Conservation (phyloP, 139 green algal species). For the Pleodorina starrii region DNA sequence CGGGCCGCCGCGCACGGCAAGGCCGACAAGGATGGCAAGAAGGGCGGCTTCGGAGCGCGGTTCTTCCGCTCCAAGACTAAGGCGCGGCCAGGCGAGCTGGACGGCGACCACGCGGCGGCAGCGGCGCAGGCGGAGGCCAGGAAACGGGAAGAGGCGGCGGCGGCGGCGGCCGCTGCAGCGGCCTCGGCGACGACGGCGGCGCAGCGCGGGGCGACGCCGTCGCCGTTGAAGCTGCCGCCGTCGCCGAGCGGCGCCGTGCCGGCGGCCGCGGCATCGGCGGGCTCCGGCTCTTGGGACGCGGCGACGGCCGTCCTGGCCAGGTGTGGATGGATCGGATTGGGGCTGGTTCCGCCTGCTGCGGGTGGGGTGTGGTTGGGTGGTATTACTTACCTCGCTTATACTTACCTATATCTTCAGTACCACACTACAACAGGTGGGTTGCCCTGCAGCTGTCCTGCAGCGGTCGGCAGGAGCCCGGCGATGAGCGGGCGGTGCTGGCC, state of each 20-base stretch:
- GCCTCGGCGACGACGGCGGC: background rate
- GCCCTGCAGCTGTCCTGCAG: too few species aligned
- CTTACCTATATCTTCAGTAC: too few species aligned
- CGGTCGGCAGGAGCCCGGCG: too few species aligned
- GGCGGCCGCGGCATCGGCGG: background rate
- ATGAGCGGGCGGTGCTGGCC: too few species aligned
- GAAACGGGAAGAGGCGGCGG: background rate
- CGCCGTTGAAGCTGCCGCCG: background rate
- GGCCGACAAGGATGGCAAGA: background rate
- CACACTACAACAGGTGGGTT: too few species aligned
- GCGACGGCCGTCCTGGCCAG: background rate
- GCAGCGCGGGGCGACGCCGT: too few species aligned
- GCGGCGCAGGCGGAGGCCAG: background rate
- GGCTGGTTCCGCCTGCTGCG: background rate
- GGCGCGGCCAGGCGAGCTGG: background rate
- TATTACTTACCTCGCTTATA: too few species aligned
- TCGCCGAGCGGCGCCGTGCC: background rate
- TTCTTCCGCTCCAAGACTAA: constrained; percentile 19
- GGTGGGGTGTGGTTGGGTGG: too few species aligned
- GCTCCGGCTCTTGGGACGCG: background rate
- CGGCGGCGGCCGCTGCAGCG: background rate
- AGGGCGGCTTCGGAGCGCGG: background rate
- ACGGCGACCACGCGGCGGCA: background rate
- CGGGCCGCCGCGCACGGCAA: background rate
- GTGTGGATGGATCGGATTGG: background rate